Conservation (phyloP, 768 basidiomycete genomes). For the Mycena galopus region DNA sequence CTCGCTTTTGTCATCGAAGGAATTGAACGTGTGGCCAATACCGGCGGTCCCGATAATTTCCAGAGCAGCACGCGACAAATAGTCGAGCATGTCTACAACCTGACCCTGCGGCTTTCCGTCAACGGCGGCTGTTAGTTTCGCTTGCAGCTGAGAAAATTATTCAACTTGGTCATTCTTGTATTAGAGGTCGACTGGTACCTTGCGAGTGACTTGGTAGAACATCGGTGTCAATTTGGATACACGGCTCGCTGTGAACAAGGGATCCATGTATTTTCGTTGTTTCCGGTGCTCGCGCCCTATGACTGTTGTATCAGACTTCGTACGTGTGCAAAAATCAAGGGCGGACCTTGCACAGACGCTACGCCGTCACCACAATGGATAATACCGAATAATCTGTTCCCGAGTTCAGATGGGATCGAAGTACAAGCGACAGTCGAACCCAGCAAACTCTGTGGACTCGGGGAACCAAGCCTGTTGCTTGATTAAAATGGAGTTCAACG, state of each 20-base stretch:
- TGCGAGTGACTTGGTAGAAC: slow-evolving; percentile 40
- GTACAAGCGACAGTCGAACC: slow-evolving; percentile 16
- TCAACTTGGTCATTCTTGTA: too few species aligned
- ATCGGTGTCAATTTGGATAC: slow-evolving; percentile 42
- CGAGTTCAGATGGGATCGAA: not conserved
- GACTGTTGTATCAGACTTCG: not conserved
- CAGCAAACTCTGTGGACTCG: slow-evolving; percentile 43
- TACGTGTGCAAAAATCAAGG: too few species aligned
- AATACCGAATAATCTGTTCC: slow-evolving; percentile 41
- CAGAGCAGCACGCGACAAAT: slow-evolving; percentile 40
- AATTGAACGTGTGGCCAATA: slow-evolving; percentile 37
- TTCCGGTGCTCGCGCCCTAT: slow-evolving; percentile 43
- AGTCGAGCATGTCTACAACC: slow-evolving; percentile 38
- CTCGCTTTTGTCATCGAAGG: slow-evolving; percentile 28
- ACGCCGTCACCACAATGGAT: slow-evolving; percentile 39
- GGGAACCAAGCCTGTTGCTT: slow-evolving; percentile 39
- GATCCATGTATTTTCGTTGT: slow-evolving; percentile 43
- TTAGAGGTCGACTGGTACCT: slow-evolving; percentile 26
- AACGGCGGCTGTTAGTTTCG: not conserved
- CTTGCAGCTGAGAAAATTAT: slow-evolving; percentile 2
- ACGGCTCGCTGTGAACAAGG: slow-evolving; percentile 39
- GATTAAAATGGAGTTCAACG: slow-evolving; percentile 42
- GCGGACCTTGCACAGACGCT: slow-evolving; percentile 43
- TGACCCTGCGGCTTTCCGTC: slow-evolving; percentile 11
- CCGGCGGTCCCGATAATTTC: slow-evolving; percentile 43